These are phyloP conservation scores for Albifimbria verrucaria DNA, from an alignment of 2,329 filamentous ascomycete genomes.

Conservation along the genomic window DNA sequence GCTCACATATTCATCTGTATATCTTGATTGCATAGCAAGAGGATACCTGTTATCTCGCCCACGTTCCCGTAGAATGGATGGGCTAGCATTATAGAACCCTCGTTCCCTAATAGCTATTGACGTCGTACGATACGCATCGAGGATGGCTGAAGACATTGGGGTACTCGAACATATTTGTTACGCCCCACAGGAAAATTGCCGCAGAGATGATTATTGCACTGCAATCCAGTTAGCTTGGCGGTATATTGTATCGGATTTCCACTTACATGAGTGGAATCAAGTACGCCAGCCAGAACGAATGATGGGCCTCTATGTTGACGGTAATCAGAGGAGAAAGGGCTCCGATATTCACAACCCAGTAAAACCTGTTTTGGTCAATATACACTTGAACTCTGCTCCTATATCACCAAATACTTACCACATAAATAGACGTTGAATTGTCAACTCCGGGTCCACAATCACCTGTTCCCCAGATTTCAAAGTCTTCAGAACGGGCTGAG, in stretches of 20 bases:
- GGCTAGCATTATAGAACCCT: conserved; percentile 6
- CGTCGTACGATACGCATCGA: conserved; percentile 8
- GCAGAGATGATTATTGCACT: conserved; percentile 9
- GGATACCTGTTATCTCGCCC: conserved; percentile 16
- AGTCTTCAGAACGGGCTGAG: conserved; percentile 8
- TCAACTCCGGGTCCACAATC: conserved; percentile 10
- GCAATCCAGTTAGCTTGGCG: too few species aligned
- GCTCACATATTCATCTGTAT: conserved; percentile 19
- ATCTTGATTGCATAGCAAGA: conserved; percentile 15
- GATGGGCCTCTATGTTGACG: conserved; percentile 9
- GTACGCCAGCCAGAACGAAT: conserved; percentile 11
- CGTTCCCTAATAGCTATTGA: conserved; percentile 7
- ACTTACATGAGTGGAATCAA: conserved; percentile 17
- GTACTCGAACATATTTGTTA: conserved; percentile 7
- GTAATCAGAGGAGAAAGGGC: conserved; percentile 10
- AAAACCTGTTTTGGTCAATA: conserved; percentile 5
- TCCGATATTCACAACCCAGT: conserved; percentile 11
- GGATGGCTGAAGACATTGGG: conserved; percentile 9
- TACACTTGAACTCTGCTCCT: too few species aligned
- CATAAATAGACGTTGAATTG: conserved; percentile 9
- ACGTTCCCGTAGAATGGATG: conserved; percentile 8
- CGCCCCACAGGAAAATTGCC: conserved; percentile 5
- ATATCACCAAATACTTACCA: conserved; percentile 2
- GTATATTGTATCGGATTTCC: too few species aligned
- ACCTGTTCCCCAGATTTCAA: conserved; percentile 10